phyloP scores from a whole-genome alignment of 2,329 filamentous ascomycete genomes.

The Huntiella savannae region DNA sequence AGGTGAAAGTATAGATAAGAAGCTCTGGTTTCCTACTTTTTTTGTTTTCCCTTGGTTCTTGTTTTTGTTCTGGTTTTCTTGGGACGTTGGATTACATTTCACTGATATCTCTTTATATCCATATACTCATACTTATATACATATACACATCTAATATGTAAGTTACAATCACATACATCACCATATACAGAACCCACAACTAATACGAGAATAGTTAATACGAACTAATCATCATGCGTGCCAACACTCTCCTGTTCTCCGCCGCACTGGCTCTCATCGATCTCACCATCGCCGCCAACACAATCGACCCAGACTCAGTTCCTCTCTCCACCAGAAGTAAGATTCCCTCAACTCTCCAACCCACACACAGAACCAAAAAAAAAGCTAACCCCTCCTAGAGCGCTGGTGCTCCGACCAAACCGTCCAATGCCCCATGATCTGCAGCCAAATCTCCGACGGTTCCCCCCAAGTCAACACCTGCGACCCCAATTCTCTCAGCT shows the following conservation, averaged over 20 bases:
- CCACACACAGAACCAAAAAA: background rate
- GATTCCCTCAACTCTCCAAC: constrained; percentile 15
- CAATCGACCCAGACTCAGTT: constrained; percentile 44
- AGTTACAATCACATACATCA: too few relatives aligned
- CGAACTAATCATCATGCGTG: too few relatives aligned
- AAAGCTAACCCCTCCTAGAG: constrained; percentile 19
- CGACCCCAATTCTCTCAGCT: constrained; percentile 42
- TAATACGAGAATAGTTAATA: too few relatives aligned
- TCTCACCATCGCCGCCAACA: constrained; percentile 35
- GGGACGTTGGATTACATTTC: too few relatives aligned
- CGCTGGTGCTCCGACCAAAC: constrained; percentile 47
- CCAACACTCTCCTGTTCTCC: constrained; percentile 16
- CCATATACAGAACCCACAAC: too few relatives aligned
- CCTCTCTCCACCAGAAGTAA: constrained; percentile 30
- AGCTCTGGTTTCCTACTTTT: too few relatives aligned
- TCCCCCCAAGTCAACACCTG: constrained; percentile 44
- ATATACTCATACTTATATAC: too few relatives aligned
- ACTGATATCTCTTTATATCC: too few relatives aligned
- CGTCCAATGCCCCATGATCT: constrained; percentile 52
- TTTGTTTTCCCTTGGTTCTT: too few relatives aligned
- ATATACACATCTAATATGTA: too few relatives aligned
- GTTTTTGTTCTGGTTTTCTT: too few relatives aligned
- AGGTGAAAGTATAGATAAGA: too few relatives aligned
- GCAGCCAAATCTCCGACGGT: constrained; percentile 36
- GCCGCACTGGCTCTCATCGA: constrained; percentile 33